Base-by-base conservation (phyloP, 768 basidiomycete species). In the Tricholoma bakamatsutake region DNA sequence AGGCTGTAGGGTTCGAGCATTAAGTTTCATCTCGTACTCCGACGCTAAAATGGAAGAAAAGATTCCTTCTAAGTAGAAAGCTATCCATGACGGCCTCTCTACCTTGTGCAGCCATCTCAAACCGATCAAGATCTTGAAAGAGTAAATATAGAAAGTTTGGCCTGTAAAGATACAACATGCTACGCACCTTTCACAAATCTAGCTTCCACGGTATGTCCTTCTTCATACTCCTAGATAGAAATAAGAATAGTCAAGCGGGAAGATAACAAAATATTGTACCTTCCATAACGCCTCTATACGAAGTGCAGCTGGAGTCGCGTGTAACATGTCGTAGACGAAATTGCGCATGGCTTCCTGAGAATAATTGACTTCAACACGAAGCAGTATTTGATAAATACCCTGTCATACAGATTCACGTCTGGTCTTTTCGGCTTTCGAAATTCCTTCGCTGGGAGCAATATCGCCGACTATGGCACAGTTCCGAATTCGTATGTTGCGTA, bases 81-180 rank as follows among this genome's bases (percentile, higher is more conserved):
- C 35, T 31, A 0, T 2, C 2, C 9, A 55, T 28, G 13, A 48
- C 24, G 37, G 42, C 2, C 46, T 45, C 33, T 49, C 31, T 65
- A 82, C 88, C 91, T 79, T 95, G 92, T 0, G 84, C 73, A 0
- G 90, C 90, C 88, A 95, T 88, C 67, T 95, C 92, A 54, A 93
- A 85, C 5, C 88, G 78, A 65, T 95, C 92, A 4, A 94, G 77
- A 66, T 95, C 92, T 93, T 37, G 15, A 15, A 53, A 53, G 4
- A 18, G 34, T 21, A 37, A 24, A 21, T 17, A 5, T 33, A 28
- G 24, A 28, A 12, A 4, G 35, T 1, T 21, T 52, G 11, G 24
- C 15, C 15, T 10, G 13, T n/a, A 4, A 47, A 37, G 6, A 37
- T 31, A 31, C 24, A 21, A 45, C 15, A 52, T 9, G 52, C 12